phyloP scores from a whole-genome alignment of 2,329 filamentous ascomycete species.

The Zopfia rhizophila region DNA sequence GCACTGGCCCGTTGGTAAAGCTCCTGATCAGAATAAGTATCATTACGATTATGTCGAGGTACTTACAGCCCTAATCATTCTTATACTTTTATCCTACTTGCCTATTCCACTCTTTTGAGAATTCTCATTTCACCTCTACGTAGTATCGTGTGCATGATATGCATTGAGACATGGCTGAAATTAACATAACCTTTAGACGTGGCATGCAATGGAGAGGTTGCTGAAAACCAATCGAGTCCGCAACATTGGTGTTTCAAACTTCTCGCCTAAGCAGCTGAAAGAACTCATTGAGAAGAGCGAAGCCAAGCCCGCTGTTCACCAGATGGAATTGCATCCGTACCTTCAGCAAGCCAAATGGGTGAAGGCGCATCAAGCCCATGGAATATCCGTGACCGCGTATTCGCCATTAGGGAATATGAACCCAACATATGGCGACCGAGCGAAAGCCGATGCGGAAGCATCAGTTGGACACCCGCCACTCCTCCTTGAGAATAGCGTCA shows the following conservation, averaged over 20 bases:
- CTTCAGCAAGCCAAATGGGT: slow-evolving; percentile 22
- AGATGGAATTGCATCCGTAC: slow-evolving; percentile 30
- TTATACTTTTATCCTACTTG: too few species aligned
- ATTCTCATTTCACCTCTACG: too few species aligned
- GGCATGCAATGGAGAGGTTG: slow-evolving; percentile 44
- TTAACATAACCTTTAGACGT: too few species aligned
- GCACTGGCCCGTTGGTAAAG: slow-evolving; percentile 51
- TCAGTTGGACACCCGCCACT: slow-evolving; percentile 7
- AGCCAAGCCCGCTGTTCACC: slow-evolving; percentile 33
- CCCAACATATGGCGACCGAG: slow-evolving; percentile 21
- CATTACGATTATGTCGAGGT: slow-evolving; percentile 23
- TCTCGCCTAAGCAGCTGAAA: slow-evolving; percentile 52
- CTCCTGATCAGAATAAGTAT: slow-evolving; percentile 61
- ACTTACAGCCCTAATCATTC: too few species aligned
- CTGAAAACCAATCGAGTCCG: slow-evolving; percentile 37
- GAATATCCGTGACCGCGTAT: slow-evolving; percentile 27
- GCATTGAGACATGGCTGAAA: too few species aligned
- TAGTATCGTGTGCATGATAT: too few species aligned
- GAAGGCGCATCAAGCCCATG: slow-evolving; percentile 15
- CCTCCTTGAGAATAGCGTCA: slow-evolving; percentile 61
- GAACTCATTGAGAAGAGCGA: slow-evolving; percentile 58
- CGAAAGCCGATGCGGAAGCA: slow-evolving; percentile 58
- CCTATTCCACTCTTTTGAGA: too few species aligned
- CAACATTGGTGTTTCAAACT: slow-evolving; percentile 28
- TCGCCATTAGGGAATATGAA: slow-evolving; percentile 28